Percentiles rank a stretch among this genome's conserved stretches.
phyloP scores from a whole-genome alignment of 495 filamentous ascomycete genomes.

The Trypethelium eluteriae region DNA sequence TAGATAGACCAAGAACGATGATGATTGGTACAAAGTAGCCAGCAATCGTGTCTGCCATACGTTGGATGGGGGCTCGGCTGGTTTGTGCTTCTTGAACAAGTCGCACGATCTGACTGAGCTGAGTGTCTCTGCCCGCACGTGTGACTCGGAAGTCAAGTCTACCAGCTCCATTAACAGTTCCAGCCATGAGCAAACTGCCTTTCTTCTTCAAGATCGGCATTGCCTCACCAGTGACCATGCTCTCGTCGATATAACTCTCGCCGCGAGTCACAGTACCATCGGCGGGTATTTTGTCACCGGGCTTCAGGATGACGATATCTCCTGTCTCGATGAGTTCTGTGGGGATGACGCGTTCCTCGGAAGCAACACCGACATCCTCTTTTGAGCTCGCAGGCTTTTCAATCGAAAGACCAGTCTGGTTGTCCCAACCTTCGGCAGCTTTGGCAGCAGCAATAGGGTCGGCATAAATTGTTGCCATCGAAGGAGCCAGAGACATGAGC shows the following conservation, averaged over 20 bases:
- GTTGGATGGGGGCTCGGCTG: constrained; percentile 87
- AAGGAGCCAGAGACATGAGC: constrained; percentile 91
- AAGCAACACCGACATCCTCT: constrained; percentile 44
- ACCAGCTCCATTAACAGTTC: constrained; percentile 91
- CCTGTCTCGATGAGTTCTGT: constrained; percentile 93
- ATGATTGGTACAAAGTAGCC: constrained; percentile 94
- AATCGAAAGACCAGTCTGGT: constrained; percentile 23
- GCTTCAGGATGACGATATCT: constrained; percentile 85
- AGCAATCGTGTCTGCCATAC: constrained; percentile 81
- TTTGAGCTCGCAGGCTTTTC: constrained; percentile 39
- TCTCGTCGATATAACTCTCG: constrained; percentile 91
- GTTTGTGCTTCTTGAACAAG: constrained; percentile 96
- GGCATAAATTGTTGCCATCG: constrained; percentile 96
- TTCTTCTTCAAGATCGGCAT: constrained; percentile 84
- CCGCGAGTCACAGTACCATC: constrained; percentile 82
- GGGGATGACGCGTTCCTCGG: constrained; percentile 75
- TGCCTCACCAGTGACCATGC: constrained; percentile 97
- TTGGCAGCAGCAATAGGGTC: constrained; percentile 93
- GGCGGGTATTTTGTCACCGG: constrained; percentile 93
- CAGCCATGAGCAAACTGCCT: constrained; percentile 76
- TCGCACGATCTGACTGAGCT: constrained; percentile 95
- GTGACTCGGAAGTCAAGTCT: constrained; percentile 90
- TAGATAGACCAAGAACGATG: constrained; percentile 71
- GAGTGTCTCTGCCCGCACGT: constrained; percentile 86
- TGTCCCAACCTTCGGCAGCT: constrained; percentile 69